These are phyloP conservation scores for Aureobasidium leucospermi DNA, from an alignment of 2,329 filamentous ascomycete genomes.

Conservation along the genomic window DNA sequence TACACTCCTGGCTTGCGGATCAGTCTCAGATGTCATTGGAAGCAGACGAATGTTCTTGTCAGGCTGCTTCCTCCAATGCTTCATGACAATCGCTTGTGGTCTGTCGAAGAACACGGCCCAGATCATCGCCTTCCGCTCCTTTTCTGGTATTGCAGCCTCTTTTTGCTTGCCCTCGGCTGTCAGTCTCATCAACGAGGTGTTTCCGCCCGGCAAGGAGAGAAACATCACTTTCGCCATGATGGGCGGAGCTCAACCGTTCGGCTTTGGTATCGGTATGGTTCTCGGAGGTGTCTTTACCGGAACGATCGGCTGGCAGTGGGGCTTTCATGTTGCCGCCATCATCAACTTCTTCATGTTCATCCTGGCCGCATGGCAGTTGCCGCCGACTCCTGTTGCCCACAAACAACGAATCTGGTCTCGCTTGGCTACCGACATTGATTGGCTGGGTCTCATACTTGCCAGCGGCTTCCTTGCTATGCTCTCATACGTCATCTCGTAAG, in stretches of 20 bases:
- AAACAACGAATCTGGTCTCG: constrained; percentile 19
- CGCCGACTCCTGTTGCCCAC: not conserved
- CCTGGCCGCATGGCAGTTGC: constrained; percentile 15
- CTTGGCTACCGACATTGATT: constrained; percentile 44
- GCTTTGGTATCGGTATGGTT: constrained; percentile 45
- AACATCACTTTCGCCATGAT: constrained; percentile 47
- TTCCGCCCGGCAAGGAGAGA: constrained; percentile 40
- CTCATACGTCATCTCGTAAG: constrained; percentile 44
- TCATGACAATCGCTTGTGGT: constrained; percentile 38
- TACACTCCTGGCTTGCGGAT: constrained; percentile 43
- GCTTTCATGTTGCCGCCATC: constrained; percentile 43
- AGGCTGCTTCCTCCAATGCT: constrained; percentile 37
- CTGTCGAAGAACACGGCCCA: constrained; percentile 28
- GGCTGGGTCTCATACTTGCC: constrained; percentile 43
- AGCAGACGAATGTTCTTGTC: constrained; percentile 39
- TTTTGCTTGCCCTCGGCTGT: constrained; percentile 39
- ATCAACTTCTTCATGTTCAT: constrained; percentile 36
- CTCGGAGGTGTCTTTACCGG: constrained; percentile 45
- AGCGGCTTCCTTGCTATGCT: constrained; percentile 43
- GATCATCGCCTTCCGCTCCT: constrained; percentile 16
- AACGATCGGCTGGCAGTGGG: constrained; percentile 45
- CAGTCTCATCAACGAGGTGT: constrained; percentile 37
- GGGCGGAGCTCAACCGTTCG: constrained; percentile 45
- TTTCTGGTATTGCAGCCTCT: constrained; percentile 16
- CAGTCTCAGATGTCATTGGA: constrained; percentile 45